Percentiles rank a stretch among this genome's conserved stretches.
These are phyloP conservation scores for Globisporangium recalcitrans DNA, from an alignment of 352 stramenopile genomes.

Conservation along the genomic window DNA sequence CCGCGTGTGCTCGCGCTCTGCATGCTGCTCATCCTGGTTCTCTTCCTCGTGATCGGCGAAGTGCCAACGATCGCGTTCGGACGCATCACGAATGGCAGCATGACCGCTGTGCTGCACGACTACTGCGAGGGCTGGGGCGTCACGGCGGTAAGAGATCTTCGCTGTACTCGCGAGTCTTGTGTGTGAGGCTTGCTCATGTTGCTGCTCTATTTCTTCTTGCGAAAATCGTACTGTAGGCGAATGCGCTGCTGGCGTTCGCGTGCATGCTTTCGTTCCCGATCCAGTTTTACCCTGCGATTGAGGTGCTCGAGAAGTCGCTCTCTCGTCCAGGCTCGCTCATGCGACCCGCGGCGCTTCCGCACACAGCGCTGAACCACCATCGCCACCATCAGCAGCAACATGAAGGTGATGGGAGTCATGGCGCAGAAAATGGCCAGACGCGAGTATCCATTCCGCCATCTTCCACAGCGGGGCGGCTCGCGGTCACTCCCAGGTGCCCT, in stretches of 20 bases:
- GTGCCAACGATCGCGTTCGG: constrained; percentile 67
- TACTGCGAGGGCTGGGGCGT: constrained; percentile 71
- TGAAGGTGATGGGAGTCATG: neutral
- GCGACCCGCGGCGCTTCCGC: constrained; percentile 24
- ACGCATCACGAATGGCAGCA: constrained; percentile 65
- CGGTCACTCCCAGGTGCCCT: neutral
- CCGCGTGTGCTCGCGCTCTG: constrained; percentile 44
- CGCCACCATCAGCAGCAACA: neutral
- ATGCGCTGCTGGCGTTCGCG: constrained; percentile 63
- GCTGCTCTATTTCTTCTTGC: constrained; percentile 1
- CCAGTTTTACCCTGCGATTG: constrained; percentile 75
- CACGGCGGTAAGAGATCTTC: constrained; percentile 40
- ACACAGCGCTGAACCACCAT: constrained; percentile 18
- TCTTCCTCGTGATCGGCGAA: constrained; percentile 72
- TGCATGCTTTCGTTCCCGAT: constrained; percentile 78
- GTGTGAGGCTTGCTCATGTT: neutral
- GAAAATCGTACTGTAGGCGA: constrained; percentile 34
- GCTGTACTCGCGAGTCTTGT: too few species aligned
- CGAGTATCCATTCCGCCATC: neutral
- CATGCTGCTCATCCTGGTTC: constrained; percentile 66
- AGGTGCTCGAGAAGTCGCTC: constrained; percentile 61
- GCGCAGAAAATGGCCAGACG: constrained; percentile 5
- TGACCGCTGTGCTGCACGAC: constrained; percentile 69
- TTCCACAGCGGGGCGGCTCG: neutral
- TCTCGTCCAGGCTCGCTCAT: constrained; percentile 40